Base-by-base conservation (phyloP, 2,329 filamentous ascomycete species). In the Rachicladosporium sp. region DNA sequence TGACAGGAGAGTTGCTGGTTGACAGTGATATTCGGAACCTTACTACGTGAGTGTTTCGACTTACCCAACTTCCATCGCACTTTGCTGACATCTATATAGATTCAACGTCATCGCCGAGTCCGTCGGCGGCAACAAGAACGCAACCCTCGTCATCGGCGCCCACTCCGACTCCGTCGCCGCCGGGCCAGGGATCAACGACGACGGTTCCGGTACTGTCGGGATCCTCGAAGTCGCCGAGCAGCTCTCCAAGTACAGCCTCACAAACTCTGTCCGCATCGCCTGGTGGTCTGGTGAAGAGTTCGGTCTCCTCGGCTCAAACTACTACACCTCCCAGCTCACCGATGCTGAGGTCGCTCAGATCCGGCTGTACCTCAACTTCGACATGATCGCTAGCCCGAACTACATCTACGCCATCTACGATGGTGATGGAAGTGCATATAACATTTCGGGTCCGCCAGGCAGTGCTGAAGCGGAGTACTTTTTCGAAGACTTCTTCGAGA, bases 181-280 rank as follows among this genome's bases (percentile, higher is more conserved):
- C 3, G 76, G 76, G 0, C 76, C 76, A 2, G 82, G 82, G 12
- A 85, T 87, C 67, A 87, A 87, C 57, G 82, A 87, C 50, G 80
- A 87, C 51, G 82, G 82, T 35, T 79, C 77, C 3, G 82, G 82
- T 40, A 76, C 71, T 29, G 69, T 77, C 45, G 69, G 68, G 15
- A 64, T 78, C 37, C 64, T 80, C 6, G 73, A 75, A 38, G 64
- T 77, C 23, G 76, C 76, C 7, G 67, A 69, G 19, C 68, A 70
- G 66, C 44, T 88, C 67, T 48, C 75, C 69, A 69, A 84, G 37
- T 89, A 82, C 66, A 73, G 78, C 37, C 76, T 82, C 29, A 82
- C 75, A 46, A 82, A 88, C 59, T 73, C 67, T 2, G 72, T 71
- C 10, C 80, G 80, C 56, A 84, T 86, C 27, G 65, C 61, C 10